Base-by-base conservation (phyloP, 257 asterid genomes). In the Eucommia ulmoides region DNA sequence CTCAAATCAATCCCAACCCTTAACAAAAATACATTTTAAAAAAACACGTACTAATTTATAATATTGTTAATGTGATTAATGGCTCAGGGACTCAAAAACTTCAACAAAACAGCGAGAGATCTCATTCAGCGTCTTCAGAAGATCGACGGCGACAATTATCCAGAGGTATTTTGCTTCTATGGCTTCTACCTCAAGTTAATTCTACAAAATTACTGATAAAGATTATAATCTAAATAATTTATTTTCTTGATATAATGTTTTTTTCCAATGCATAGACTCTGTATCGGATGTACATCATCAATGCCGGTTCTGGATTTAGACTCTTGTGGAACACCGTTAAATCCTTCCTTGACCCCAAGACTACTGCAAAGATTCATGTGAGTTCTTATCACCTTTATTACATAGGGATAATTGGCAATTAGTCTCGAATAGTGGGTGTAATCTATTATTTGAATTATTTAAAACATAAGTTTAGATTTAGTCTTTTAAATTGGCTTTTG, bases 241-340 rank as follows among this genome's bases (percentile, higher is more conserved):
- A n/a, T n/a, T 3, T 47, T 11, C 41, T 18, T 47, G 20, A 7
- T 22, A 42, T 58, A 41, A 11, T 1, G 16, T 22, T 23, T 41
- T 48, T 21, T 38, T 33, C 38, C 48, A 12, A 42, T 51, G n/a
- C n/a, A 23, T 65, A 91, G 99, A 80, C 93, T 20, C 74, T 91
- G 50, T 79, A 71, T 60, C 95, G 93, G 49, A 91, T 91, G 99
- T 91, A 64, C 69, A 91, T 91, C 56, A 81, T 91, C 84, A 86
- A 91, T 33, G 99, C 96, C 16, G 99, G 99, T 16, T 81, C 94
- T 0, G 99, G 99, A 49, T 91, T 86, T 61, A 81, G 97, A 87
- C 84, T 91, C 62, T 68, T 86, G 72, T 91, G 99, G 99, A 83
- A 75, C 83, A 86, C 95, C 0, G 80, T 91, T 44, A 91, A 91